Conservation (phyloP, 2,329 filamentous ascomycete species). For the Aspergillus sp. region DNA sequence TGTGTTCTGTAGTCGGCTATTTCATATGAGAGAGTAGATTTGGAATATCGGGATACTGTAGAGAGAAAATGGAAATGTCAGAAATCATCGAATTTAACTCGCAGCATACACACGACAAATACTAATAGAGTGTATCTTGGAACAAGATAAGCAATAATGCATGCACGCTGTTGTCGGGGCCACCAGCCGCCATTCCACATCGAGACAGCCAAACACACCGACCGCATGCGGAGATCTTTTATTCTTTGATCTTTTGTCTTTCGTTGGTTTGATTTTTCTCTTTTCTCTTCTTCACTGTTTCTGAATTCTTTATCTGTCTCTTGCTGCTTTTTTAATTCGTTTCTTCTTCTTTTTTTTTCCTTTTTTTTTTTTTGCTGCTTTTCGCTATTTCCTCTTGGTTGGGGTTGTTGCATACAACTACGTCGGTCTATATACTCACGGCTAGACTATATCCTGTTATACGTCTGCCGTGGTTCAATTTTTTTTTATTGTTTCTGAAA, state of each 20-base stretch:
- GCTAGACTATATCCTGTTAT: no score
- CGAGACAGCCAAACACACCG: neutral
- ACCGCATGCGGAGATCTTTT: slow-evolving; percentile 3
- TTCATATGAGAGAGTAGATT: no score
- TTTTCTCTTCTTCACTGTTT: slow-evolving; percentile 3
- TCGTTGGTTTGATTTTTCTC: neutral
- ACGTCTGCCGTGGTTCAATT: no score
- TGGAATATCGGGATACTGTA: no score
- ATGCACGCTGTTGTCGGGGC: slow-evolving; percentile 11
- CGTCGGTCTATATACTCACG: no score
- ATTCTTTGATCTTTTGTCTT: neutral
- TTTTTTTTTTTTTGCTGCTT: slow-evolving; percentile 4
- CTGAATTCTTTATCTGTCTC: neutral
- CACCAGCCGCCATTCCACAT: slow-evolving; percentile 12
- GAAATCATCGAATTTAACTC: no score
- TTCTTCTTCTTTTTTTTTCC: slow-evolving; percentile 3
- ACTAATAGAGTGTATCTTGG: no score
- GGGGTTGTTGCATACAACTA: no score
- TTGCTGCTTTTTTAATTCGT: neutral
- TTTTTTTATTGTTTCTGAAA: no score
- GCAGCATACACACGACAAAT: no score
- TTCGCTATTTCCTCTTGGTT: slow-evolving; percentile 1
- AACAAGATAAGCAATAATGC: neutral
- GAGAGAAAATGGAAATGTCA: no score
- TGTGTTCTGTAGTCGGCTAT: no score